These are phyloP conservation scores for Camellia lanceoleosa DNA, from an alignment of 148 eudicot genomes.

Conservation along the genomic window DNA sequence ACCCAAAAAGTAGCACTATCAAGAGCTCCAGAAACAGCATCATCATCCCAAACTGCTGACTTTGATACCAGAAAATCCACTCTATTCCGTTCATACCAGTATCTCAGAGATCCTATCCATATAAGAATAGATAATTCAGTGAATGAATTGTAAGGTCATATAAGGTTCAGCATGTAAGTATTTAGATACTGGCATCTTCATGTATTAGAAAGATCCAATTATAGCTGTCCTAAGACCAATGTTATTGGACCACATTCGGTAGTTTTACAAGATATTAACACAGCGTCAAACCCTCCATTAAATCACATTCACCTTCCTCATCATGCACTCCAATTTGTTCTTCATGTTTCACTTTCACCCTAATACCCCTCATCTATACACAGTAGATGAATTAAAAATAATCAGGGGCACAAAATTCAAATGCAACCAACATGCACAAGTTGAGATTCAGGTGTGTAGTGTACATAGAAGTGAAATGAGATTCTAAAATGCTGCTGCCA, in stretches of 20 bases:
- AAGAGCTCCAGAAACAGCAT: slow-evolving; percentile 73
- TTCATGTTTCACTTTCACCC: neutral
- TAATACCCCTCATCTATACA: neutral
- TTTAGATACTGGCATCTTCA: neutral
- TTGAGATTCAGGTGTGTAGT: neutral
- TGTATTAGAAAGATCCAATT: neutral
- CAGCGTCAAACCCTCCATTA: neutral
- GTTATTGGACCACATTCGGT: neutral
- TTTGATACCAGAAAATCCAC: slow-evolving; percentile 58
- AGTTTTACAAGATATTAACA: neutral
- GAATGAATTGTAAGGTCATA: neutral
- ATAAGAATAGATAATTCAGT: slow-evolving; percentile 1
- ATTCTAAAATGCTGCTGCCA: neutral
- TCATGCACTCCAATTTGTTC: neutral
- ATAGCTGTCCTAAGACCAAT: neutral
- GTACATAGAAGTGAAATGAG: neutral
- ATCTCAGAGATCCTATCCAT: slow-evolving; percentile 65
- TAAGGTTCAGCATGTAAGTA: neutral
- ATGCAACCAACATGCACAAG: neutral
- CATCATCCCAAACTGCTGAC: slow-evolving; percentile 83
- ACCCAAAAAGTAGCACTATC: slow-evolving; percentile 93
- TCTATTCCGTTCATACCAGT: slow-evolving; percentile 78
- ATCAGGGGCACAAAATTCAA: neutral
- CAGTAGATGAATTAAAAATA: neutral
- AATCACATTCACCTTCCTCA: neutral